Base-by-base conservation (phyloP, 2,329 filamentous ascomycete genomes). In the Tothia fuscella region DNA sequence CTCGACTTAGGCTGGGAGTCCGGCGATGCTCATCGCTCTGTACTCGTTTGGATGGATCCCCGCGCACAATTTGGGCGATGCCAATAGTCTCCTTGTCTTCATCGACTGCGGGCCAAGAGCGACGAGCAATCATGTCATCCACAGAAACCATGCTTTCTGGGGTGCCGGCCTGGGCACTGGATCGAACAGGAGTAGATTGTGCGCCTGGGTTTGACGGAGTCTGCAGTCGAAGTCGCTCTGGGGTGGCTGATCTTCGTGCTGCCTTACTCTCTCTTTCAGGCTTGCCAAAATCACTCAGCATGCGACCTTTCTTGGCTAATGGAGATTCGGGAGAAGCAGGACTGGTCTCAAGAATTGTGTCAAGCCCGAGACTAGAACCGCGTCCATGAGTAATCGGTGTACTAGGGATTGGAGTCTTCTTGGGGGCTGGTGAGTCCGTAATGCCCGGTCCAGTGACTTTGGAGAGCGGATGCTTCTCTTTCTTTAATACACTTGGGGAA, bases 271-370 rank as follows among this genome's bases (percentile, higher is more conserved):
- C 26, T 4, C 25, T 7, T 14, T n/a, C 17, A 10, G 26, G 20
- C 4, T 14, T 14, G 12, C 22, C 38, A 29, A 14, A 10, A 12
- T 37, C 35, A 16, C 35, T 37, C n/a, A 26, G 16, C 58, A 48
- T 5, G 59, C 54, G 65, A 41, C 60, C 61, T 50, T 63, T 59
- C 51, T 65, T 64, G 46, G 54, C 52, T 24, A 61, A 49, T 6
- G 55, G 51, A 32, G 58, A 59, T 34, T 63, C 58, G 4, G 29
- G 39, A 16, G 30, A 35, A 42, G 65, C 63, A 33, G 66, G 64
- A 43, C 62, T 63, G 41, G 64, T 51, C 53, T 76, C 73, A 24
- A 62, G 62, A 48, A 76, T 76, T 1, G 70, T 62, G 16, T 68
- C 63, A 6, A 77, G 66, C 19, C 56, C 55, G 10, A 49, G 45